These are phyloP conservation scores for Podaxis rugospora DNA, from an alignment of 768 basidiomycete genomes.

Conservation along the genomic window DNA sequence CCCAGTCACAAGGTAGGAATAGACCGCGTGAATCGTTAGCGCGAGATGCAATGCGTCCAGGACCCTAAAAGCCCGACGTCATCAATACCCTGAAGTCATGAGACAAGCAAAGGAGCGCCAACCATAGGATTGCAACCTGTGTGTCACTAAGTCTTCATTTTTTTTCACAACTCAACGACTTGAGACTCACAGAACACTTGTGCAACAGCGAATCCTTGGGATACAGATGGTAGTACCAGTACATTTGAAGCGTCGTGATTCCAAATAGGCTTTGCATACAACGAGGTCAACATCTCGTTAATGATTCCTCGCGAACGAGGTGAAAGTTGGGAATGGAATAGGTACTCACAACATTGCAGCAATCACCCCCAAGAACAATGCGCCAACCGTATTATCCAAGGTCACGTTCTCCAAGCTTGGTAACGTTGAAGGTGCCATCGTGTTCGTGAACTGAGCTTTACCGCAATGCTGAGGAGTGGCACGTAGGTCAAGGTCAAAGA, in stretches of 20 bases:
- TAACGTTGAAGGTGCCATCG: constrained; percentile 19
- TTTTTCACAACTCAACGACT: not conserved
- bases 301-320: not conserved
- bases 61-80: constrained; percentile 17
- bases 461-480: not conserved
- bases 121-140: constrained; percentile 9
- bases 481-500: not conserved
- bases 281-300: not conserved
- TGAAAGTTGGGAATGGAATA: not conserved
- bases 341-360: constrained; percentile 29
- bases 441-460: not conserved
- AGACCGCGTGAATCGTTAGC: constrained; percentile 30
- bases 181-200: constrained; percentile 26
- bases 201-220: constrained; percentile 30
- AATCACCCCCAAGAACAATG: constrained; percentile 30
- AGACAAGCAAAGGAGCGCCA: not conserved
- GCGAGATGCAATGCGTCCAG: constrained; percentile 32
- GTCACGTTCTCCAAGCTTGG: constrained; percentile 25
- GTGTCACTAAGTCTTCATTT: not conserved
- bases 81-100: not conserved
- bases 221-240: constrained; percentile 37
- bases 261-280: constrained; percentile 30
- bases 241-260: constrained; percentile 33
- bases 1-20: constrained; percentile 30
- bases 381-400: constrained; percentile 36